These are phyloP conservation scores for Neoboletus magnificus DNA, from an alignment of 768 basidiomycete genomes.

Conservation along the genomic window DNA sequence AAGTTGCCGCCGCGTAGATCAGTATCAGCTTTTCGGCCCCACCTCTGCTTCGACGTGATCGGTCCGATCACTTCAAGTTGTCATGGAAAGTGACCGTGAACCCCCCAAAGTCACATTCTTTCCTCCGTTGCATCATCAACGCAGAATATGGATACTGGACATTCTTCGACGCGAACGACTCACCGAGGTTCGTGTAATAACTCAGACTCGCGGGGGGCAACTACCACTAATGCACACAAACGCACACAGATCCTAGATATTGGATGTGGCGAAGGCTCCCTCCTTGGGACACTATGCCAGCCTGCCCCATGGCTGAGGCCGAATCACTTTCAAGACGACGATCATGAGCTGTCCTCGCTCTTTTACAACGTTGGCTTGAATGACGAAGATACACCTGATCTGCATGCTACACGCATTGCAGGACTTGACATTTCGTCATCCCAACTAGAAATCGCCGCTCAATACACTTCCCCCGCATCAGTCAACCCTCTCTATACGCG, in stretches of 20 bases:
- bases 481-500: slow-evolving; percentile 38
- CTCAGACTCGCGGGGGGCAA: background rate
- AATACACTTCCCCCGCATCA: slow-evolving; percentile 43
- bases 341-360: slow-evolving; percentile 18
- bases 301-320: slow-evolving; percentile 69
- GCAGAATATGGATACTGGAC: slow-evolving; percentile 69
- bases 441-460: slow-evolving; percentile 54
- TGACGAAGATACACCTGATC: slow-evolving; percentile 48
- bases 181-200: slow-evolving; percentile 40
- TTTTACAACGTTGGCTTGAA: slow-evolving; percentile 20
- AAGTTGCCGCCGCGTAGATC: background rate
- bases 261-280: slow-evolving; percentile 80
- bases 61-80: slow-evolving; percentile 1
- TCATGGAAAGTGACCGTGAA: slow-evolving; percentile 18
- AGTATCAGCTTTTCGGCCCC: background rate
- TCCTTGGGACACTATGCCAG: slow-evolving; percentile 66
- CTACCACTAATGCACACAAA: slow-evolving; percentile 1
- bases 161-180: slow-evolving; percentile 55
- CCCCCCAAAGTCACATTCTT: slow-evolving; percentile 56
- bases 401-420: slow-evolving; percentile 53
- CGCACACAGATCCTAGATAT: slow-evolving; percentile 71
- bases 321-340: slow-evolving; percentile 19
- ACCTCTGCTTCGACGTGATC: background rate
- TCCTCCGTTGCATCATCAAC: slow-evolving; percentile 64
- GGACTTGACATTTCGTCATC: slow-evolving; percentile 64